Percentiles rank a stretch among this genome's conserved stretches.
These are phyloP conservation scores for Zymoseptoria pseudotritici DNA, from an alignment of 2,329 filamentous ascomycete species.

Conservation along the genomic window DNA sequence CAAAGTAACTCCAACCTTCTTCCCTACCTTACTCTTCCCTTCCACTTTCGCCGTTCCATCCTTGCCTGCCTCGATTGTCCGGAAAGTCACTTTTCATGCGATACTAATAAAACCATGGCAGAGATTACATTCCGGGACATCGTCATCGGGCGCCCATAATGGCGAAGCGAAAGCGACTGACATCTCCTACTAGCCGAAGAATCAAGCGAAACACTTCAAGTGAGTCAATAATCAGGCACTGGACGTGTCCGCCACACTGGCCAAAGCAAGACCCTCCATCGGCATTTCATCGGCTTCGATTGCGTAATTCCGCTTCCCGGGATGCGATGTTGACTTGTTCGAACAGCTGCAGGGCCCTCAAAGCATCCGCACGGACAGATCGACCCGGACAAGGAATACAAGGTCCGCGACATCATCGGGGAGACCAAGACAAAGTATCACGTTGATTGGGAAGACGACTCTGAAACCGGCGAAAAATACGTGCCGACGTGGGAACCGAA, in stretches of 20 bases:
- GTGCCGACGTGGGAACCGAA: conserved; percentile 47
- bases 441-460: conserved; percentile 51
- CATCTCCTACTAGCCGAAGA: conserved; percentile 13
- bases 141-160: conserved; percentile 8
- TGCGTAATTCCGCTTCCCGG: background rate
- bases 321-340: background rate
- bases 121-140: background rate
- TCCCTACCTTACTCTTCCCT: background rate
- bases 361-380: conserved; percentile 24
- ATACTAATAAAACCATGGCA: conserved; percentile 9
- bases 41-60: background rate
- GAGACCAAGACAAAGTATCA: conserved; percentile 38
- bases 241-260: background rate
- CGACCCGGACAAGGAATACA: conserved; percentile 21
- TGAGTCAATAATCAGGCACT: background rate
- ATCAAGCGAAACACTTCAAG: background rate
- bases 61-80: background rate
- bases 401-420: conserved; percentile 26
- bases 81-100: background rate
- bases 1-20: background rate
- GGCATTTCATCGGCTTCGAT: background rate
- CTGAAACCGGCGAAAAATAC: conserved; percentile 43
- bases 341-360: conserved; percentile 2
- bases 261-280: background rate
- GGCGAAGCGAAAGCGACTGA: conserved; percentile 16